These are phyloP conservation scores for Penicillium odoratum DNA, from an alignment of 495 filamentous ascomycete species.

Conservation along the genomic window DNA sequence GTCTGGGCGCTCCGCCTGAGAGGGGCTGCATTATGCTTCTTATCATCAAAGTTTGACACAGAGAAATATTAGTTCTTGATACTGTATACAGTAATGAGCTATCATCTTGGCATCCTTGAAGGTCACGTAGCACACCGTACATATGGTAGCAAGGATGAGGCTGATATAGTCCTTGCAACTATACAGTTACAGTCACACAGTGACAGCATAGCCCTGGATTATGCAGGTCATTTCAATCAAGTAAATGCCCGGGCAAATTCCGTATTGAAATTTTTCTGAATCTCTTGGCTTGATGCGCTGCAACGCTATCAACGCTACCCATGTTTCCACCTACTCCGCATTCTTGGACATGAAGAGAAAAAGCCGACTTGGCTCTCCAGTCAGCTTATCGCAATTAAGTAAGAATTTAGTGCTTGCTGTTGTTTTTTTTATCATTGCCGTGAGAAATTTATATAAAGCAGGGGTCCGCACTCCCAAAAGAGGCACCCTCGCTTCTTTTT, in stretches of 20 bases:
- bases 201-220: background rate
- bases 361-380: conserved; percentile 12
- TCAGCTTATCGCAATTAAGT: conserved; percentile 9
- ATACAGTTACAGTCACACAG: no score
- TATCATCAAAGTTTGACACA: conserved; percentile 11
- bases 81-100: conserved; percentile 4
- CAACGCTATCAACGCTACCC: background rate
- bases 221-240: background rate
- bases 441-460: background rate
- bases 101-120: background rate
- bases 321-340: background rate
- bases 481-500: background rate
- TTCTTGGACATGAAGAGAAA: background rate
- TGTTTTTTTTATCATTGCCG: background rate
- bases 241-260: background rate
- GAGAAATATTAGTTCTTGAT: background rate
- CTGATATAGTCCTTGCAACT: background rate
- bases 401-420: background rate
- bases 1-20: conserved; percentile 10
- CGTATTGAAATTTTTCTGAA: background rate
- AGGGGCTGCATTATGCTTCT: conserved; percentile 2
- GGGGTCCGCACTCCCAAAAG: background rate
- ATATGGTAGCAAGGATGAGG: background rate
- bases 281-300: background rate
- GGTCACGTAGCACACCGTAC: background rate